Evolutionary conservation across 108 stramenopile genomes (phyloP).

Genomic region (Discostella pseudostelligera): DNA sequence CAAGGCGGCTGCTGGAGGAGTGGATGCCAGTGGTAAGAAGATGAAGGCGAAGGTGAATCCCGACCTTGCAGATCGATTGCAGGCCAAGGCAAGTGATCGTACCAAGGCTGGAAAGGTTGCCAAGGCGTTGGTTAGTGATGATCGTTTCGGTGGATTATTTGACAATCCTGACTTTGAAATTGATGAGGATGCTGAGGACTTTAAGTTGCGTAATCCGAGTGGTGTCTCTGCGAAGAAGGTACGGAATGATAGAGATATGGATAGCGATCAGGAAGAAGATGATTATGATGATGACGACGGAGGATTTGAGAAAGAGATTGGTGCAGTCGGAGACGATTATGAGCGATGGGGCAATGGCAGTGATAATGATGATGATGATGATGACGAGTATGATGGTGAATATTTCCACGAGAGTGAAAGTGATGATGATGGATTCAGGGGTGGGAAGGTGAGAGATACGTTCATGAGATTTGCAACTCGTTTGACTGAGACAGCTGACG

Average conservation of each 20-base stretch:
- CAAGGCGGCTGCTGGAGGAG: no score
- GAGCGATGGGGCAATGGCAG: constrained; percentile 40
- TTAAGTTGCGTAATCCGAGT: constrained; percentile 93
- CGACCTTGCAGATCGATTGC: constrained; percentile 73
- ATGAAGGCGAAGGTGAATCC: constrained; percentile 69
- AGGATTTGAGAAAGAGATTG: constrained; percentile 24
- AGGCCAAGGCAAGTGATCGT: constrained; percentile 53
- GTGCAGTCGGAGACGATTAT: constrained; percentile 36
- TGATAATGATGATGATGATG: constrained; percentile 45
- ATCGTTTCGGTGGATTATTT: constrained; percentile 94
- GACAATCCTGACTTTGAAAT: constrained; percentile 93
- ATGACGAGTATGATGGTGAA: constrained; percentile 48
- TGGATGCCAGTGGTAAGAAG: constrained; percentile 42
- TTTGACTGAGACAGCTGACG: neutral
- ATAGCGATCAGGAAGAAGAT: constrained; percentile 77
- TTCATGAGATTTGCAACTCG: neutral
- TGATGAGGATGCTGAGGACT: constrained; percentile 93
- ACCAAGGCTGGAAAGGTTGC: constrained; percentile 81
- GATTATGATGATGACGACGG: constrained; percentile 42
- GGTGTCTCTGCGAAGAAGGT: constrained; percentile 70
- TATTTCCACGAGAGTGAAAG: constrained; percentile 50
- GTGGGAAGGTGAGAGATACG: constrained; percentile 58
- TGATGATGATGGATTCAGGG: constrained; percentile 82
- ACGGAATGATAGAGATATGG: constrained; percentile 74
- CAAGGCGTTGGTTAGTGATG: constrained; percentile 82